Percentiles rank a stretch among this genome's conserved stretches.
Evolutionary conservation across 495 filamentous ascomycete species (phyloP).

Genomic region (Xylaria acuta): DNA sequence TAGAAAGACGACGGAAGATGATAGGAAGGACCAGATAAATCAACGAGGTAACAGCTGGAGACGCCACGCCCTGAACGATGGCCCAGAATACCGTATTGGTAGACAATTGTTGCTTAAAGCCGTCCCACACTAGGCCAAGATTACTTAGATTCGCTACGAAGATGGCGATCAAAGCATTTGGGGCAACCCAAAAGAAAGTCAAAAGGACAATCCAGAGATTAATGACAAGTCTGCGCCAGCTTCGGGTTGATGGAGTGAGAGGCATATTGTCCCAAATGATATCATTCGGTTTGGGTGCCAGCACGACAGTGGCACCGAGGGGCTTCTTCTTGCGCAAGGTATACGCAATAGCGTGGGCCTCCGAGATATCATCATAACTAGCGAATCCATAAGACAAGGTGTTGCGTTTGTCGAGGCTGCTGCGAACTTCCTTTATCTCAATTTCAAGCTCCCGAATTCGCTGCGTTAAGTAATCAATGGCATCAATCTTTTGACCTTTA

Average conservation of each 20-base stretch:
- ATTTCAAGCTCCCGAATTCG: constrained; percentile 83
- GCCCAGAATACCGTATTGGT: constrained; percentile 73
- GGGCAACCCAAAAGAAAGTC: constrained; percentile 89
- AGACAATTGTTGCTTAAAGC: constrained; percentile 69
- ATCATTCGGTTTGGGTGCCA: constrained; percentile 88
- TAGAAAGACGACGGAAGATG: constrained; percentile 83
- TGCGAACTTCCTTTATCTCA: constrained; percentile 81
- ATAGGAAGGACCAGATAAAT: constrained; percentile 89
- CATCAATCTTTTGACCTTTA: constrained; percentile 80
- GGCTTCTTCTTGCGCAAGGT: constrained; percentile 79
- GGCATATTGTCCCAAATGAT: constrained; percentile 95
- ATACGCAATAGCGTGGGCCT: constrained; percentile 89
- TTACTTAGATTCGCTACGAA: constrained; percentile 87
- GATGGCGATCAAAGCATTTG: constrained; percentile 93
- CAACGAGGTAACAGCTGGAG: constrained; percentile 88
- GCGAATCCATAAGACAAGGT: constrained; percentile 93
- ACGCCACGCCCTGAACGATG: constrained; percentile 88
- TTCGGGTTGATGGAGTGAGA: constrained; percentile 67
- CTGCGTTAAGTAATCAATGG: constrained; percentile 90
- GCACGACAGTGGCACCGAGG: constrained; percentile 74
- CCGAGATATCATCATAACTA: constrained; percentile 84
- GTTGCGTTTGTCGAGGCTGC: constrained; percentile 82
- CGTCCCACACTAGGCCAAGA: constrained; percentile 79
- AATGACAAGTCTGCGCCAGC: constrained; percentile 76
- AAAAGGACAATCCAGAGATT: constrained; percentile 81